A percentile compares a stretch with the other conserved stretches of the same genome.
Conservation (phyloP, 1,139 yeast genomes). For the Nakaseomyces delphensis region DNA sequence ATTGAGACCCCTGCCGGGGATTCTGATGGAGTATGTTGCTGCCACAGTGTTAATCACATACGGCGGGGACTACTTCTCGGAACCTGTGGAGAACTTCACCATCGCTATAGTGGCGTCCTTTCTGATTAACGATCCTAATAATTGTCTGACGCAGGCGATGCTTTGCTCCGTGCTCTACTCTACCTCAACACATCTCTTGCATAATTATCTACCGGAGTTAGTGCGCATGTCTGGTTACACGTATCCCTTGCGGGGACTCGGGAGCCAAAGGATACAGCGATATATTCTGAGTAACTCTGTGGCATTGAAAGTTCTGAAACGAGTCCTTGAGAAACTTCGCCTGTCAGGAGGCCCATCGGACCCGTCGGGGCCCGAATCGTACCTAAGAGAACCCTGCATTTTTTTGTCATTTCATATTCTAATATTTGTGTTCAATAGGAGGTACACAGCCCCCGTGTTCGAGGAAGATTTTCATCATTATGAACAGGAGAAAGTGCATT, state of each 20-base stretch:
- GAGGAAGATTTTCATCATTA: background rate
- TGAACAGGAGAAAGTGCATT: background rate
- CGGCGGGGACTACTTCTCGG: conserved; percentile 19
- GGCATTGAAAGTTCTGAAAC: background rate
- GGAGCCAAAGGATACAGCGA: background rate
- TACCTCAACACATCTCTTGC: conserved; percentile 14
- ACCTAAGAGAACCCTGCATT: conserved; percentile 12
- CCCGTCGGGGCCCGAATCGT: background rate
- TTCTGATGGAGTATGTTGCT: conserved; percentile 15
- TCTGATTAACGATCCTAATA: conserved; percentile 26
- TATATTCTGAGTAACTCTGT: background rate
- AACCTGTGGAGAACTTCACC: conserved; percentile 25
- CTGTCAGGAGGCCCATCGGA: background rate
- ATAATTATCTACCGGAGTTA: conserved; percentile 3
- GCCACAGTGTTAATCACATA: conserved; percentile 20
- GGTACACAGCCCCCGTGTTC: conserved; percentile 5
- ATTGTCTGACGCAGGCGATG: conserved; percentile 25
- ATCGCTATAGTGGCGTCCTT: conserved; percentile 27
- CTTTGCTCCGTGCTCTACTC: conserved; percentile 26
- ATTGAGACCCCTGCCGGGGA: conserved; percentile 9
- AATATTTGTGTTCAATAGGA: conserved; percentile 16
- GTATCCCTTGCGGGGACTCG: background rate
- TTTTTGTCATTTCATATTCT: conserved; percentile 25
- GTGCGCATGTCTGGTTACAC: background rate
- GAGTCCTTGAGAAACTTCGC: background rate